Evolutionary conservation across 352 stramenopile species (phyloP).

Genomic region (Phytophthora tentaculata): DNA sequence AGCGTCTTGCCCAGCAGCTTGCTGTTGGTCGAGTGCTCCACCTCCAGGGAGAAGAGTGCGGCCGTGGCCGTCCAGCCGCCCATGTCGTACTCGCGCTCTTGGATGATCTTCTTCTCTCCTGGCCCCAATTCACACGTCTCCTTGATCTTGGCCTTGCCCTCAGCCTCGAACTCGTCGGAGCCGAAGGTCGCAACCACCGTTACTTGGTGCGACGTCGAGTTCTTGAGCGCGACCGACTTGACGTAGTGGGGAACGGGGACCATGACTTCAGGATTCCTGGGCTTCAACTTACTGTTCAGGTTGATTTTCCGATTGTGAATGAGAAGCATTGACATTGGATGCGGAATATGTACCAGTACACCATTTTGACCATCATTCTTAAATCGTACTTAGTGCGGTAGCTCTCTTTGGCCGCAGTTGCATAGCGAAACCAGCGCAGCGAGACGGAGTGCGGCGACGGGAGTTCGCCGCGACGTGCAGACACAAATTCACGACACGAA

Average conservation of each 20-base stretch:
- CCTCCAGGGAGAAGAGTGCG: slow-evolving; percentile 62
- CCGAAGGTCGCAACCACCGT: slow-evolving; percentile 72
- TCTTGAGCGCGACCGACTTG: slow-evolving; percentile 78
- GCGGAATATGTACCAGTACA: slow-evolving; percentile 27
- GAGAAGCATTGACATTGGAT: slow-evolving; percentile 16
- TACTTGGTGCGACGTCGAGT: slow-evolving; percentile 61
- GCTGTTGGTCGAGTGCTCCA: slow-evolving; percentile 42
- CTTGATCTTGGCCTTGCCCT: slow-evolving; percentile 70
- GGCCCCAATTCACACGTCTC: slow-evolving; percentile 61
- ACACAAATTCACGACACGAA: not conserved
- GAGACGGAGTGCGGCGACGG: slow-evolving; percentile 2
- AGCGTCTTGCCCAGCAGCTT: slow-evolving; percentile 42
- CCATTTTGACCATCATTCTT: slow-evolving; percentile 19
- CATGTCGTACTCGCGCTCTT: slow-evolving; percentile 85
- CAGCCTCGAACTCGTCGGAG: slow-evolving; percentile 69
- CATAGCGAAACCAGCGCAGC: slow-evolving; percentile 15
- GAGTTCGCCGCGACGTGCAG: slow-evolving; percentile 8
- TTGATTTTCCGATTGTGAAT: slow-evolving; percentile 19
- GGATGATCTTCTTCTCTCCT: slow-evolving; percentile 41
- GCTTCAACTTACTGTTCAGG: slow-evolving; percentile 32
- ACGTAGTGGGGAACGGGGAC: slow-evolving; percentile 68
- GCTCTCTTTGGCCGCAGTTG: slow-evolving; percentile 11
- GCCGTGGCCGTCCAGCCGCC: slow-evolving; percentile 71
- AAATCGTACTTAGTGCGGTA: slow-evolving; percentile 25
- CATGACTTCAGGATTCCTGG: slow-evolving; percentile 31